Evolutionary conservation across 495 filamentous ascomycete species (phyloP), one percentile per base, ranked within the genome.

Genomic region (Saxophila tyrrhenica): DNA sequence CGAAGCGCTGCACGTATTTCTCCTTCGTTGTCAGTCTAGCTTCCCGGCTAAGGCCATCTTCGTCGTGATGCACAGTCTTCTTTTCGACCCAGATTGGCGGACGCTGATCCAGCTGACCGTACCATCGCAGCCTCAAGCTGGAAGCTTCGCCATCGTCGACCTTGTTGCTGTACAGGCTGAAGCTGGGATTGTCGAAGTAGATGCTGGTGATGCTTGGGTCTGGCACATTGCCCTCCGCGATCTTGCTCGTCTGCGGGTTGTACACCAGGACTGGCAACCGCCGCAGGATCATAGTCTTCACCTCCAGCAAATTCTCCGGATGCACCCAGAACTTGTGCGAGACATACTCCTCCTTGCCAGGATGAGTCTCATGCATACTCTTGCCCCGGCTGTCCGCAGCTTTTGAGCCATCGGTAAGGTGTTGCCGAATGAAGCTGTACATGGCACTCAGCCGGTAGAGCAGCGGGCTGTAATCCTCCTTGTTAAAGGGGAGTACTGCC

Each of bases 291-390:
- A 84, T 83, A 13, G 92, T 96, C 73, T 96, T 96, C 57, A 95
- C 86, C 70, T 98, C 92, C 48, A 97, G 78, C 13, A 97, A 73
- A 65, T 98, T 97, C 60, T 97, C 92, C 0, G 79, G 73, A 64
- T 98, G 92, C 15, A 98, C 84, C 92, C 94, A 98, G 72, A 96
- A 98, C 73, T 97, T 98, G 69, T 92, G 81, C 22, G 89, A 87
- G n/a, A 79, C 86, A 66, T 94, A 97, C 52, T 76, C 75, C 62
- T 91, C 79, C 16, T 71, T 76, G 32, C 72, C 76, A 20, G 70
- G 67, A 3, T 67, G 64, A 50, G 62, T 52, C 44, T 60, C 58
- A 38, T 21, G 54, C 49, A 57, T 50, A 39, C 58, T 57, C 39
- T 39, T 21, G 21, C 50, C 54, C 0, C 39, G 58, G 24, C 60